These are phyloP conservation scores for Plasmodium cynomolgi DNA, from an alignment of 169 alveolate species.

Conservation along the genomic window DNA sequence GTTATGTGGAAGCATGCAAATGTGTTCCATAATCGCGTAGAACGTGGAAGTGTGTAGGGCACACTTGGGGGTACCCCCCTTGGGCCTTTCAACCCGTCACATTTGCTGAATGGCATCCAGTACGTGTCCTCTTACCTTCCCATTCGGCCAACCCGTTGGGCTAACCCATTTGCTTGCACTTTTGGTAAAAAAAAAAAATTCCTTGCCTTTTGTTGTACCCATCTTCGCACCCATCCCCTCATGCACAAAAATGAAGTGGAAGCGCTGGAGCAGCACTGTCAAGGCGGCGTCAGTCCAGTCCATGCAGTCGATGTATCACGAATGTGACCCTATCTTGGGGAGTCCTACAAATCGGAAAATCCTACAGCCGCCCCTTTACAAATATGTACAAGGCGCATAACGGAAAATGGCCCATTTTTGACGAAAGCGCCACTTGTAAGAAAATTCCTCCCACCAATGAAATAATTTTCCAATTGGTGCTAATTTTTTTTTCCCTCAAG, in stretches of 20 bases:
- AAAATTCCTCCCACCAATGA: neutral
- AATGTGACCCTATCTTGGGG: neutral
- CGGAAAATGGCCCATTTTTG: neutral
- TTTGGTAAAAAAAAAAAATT: neutral
- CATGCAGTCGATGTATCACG: neutral
- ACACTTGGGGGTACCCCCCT: neutral
- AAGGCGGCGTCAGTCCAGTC: neutral
- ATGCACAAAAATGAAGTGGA: neutral
- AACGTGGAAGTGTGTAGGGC: neutral
- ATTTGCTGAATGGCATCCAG: neutral
- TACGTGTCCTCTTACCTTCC: neutral
- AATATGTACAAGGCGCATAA: neutral
- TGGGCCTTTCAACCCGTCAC: neutral
- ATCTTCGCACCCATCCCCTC: neutral
- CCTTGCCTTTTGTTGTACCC: neutral
- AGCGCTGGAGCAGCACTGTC: neutral
- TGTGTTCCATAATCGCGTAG: neutral
- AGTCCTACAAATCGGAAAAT: neutral
- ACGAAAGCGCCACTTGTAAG: neutral
- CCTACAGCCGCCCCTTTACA: neutral
- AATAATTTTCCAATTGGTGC: neutral
- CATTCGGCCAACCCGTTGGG: neutral
- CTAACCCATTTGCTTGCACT: neutral
- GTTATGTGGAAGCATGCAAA: neutral
- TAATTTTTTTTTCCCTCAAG: neutral